Base-by-base conservation (phyloP, 1,284 basidiomycete species). In the Psilocybe mexicana region DNA sequence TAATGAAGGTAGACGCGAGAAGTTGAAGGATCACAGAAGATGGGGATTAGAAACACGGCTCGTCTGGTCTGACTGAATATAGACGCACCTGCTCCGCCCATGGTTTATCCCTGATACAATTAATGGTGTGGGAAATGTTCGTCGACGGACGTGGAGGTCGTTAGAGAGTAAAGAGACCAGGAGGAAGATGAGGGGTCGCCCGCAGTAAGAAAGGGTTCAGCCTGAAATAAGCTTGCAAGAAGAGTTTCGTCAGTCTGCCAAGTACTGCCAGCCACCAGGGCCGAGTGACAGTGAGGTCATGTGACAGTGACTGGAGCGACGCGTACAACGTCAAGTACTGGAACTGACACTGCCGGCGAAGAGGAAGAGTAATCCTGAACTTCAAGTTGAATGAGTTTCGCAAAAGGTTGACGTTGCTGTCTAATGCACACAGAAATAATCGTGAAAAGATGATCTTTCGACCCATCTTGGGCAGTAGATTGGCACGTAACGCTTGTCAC, bases 71-170 rank as follows among this genome's bases (percentile, higher is more conserved):
- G n/a, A 5, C 2, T 12, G 36, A 7, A 12, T 45, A 24, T 12
- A 23, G 33, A 7, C 70, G 57, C 61, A 71, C 71, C 71, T 59
- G 71, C 69, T 60, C 70, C 71, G 49, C 68, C 69, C 70, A 72
- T 72, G 53, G 60, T 67, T 52, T 59, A 60, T 52, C 38, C 59
- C 55, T 64, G 30, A 55, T 54, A 40, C 14, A 59, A 43, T 44
- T 55, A 40, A 56, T 58, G 60, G 63, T 64, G 52, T 60, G 58
- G 47, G 52, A 49, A 28, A 46, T 50, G 47, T 54, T 61, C 58
- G 62, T 58, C 36, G 58, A 59, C 25, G 38, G 38, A 43, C 42
- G 47, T 10, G 38, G 47, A 46, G 26, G 40, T 42, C 49, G 53
- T 52, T 48, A 52, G 48, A 12, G 43, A 25, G 40, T 42, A 46